Percentiles rank a stretch among this genome's conserved stretches.
These are phyloP conservation scores for Cutaneotrichosporon sp. DNA, from an alignment of 1,284 basidiomycete species.

Conservation along the genomic window DNA sequence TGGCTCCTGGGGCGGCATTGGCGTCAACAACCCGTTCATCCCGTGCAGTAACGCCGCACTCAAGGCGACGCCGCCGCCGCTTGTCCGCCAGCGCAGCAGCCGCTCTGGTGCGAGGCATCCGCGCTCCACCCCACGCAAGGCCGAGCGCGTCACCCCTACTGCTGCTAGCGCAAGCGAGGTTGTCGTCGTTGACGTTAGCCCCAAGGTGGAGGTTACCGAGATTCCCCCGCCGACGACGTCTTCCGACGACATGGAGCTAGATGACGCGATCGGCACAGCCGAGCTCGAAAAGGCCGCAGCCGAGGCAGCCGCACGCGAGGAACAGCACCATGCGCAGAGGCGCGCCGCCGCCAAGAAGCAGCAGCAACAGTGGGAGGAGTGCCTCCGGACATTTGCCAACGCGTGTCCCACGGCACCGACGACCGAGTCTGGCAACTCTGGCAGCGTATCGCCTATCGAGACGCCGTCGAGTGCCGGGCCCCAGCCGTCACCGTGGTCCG, in stretches of 20 bases:
- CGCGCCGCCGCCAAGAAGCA: conserved; percentile 34
- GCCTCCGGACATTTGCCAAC: conserved; percentile 24
- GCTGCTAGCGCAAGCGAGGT: conserved; percentile 3
- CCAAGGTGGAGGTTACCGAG: conserved; percentile 4
- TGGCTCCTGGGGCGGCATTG: conserved; percentile 38
- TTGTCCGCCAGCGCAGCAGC: conserved; percentile 16
- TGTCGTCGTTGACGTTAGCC: conserved; percentile 2
- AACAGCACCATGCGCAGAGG: conserved; percentile 27
- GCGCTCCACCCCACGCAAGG: conserved; percentile 15
- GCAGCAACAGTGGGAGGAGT: conserved; percentile 30
- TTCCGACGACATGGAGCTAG: conserved; percentile 13
- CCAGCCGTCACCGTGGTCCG: conserved; percentile 15
- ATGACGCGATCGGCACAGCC: conserved; percentile 35
- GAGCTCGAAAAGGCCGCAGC: conserved; percentile 36
- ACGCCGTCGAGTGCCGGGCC: conserved; percentile 1
- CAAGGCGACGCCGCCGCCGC: conserved; percentile 11
- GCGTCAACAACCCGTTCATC: conserved; percentile 28
- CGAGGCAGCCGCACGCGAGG: conserved; percentile 38
- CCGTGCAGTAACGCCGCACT: conserved; percentile 6
- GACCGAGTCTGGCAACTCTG: conserved; percentile 1
- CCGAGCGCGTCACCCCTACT: conserved; percentile 11
- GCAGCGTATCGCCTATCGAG: conserved; percentile 7
- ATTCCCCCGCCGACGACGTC: conserved; percentile 6
- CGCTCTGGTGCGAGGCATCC: conserved; percentile 10
- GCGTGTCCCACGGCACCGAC: conserved; percentile 2